Evolutionary conservation across 495 filamentous ascomycete species (phyloP).

Genomic region (Annulohypoxylon moriforme): DNA sequence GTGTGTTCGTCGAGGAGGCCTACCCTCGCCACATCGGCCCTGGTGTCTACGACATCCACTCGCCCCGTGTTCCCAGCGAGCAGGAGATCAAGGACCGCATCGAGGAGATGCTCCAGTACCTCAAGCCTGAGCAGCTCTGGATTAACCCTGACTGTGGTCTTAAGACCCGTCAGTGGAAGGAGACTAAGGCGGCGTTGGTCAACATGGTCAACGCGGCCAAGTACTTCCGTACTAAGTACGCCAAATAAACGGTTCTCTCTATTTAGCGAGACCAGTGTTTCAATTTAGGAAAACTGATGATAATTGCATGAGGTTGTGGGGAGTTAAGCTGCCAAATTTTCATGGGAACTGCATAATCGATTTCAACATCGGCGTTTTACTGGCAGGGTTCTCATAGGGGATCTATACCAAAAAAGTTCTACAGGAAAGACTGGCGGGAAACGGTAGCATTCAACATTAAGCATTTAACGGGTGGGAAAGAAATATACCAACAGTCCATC

Average conservation of each 20-base stretch:
- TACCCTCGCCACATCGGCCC: conserved; percentile 98
- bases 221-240: conserved; percentile 90
- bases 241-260: conserved; percentile 57
- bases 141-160: conserved; percentile 99
- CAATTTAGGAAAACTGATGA: conserved; percentile 45
- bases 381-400: conserved; percentile 49
- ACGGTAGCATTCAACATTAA: conserved; percentile 50
- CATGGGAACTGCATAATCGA: conserved; percentile 51
- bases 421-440: conserved; percentile 51
- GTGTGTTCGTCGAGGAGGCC: conserved; percentile 96
- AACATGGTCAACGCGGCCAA: conserved; percentile 98
- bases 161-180: conserved; percentile 96
- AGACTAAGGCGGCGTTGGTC: conserved; percentile 90
- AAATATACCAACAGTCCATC: conserved; percentile 55
- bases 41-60: conserved; percentile 99
- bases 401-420: conserved; percentile 51
- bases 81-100: conserved; percentile 97
- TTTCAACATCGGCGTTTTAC: conserved; percentile 65
- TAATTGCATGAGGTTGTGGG: conserved; percentile 43
- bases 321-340: conserved; percentile 39
- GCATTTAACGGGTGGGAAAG: conserved; percentile 49
- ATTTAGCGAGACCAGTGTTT: conserved; percentile 15
- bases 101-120: conserved; percentile 95
- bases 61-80: conserved; percentile 92
- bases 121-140: conserved; percentile 96